Percentiles rank a stretch among this genome's conserved stretches.
Conservation (phyloP, 768 basidiomycete species). For the Boletus tylopilopsis region DNA sequence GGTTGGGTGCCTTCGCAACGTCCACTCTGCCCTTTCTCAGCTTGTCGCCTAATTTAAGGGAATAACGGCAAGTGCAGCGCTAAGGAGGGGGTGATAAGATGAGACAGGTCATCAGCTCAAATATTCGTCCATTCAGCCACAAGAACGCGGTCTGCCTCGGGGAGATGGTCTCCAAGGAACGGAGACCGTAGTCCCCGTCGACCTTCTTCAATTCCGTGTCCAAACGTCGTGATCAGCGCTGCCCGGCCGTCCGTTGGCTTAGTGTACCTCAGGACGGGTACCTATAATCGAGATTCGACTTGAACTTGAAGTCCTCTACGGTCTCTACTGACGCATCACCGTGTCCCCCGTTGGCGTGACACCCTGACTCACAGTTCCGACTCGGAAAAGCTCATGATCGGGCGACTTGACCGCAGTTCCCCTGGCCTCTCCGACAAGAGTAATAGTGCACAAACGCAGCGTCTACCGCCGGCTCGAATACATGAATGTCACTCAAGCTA, state of each 20-base stretch:
- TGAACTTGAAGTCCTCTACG: background rate
- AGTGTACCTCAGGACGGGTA: too few relatives aligned
- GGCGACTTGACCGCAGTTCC: slow-evolving; percentile 2
- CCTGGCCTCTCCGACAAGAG: too few relatives aligned
- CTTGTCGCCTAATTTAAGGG: background rate
- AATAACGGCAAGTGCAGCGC: too few relatives aligned
- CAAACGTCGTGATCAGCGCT: background rate
- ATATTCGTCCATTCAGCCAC: too few relatives aligned
- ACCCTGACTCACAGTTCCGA: background rate
- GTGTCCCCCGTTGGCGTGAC: too few relatives aligned
- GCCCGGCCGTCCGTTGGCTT: background rate
- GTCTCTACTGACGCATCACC: too few relatives aligned
- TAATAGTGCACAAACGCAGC: too few relatives aligned
- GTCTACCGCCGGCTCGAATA: too few relatives aligned
- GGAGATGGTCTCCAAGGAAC: background rate
- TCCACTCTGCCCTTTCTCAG: background rate
- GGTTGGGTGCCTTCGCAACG: slow-evolving; percentile 13
- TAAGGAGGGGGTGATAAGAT: background rate
- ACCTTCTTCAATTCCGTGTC: background rate
- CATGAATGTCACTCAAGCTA: too few relatives aligned
- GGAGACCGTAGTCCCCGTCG: background rate
- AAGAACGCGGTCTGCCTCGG: too few relatives aligned
- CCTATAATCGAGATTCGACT: background rate
- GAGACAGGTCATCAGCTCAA: background rate
- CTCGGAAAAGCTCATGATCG: background rate